Base-by-base conservation (phyloP, 1,139 yeast genomes). In the Yamadazyma kanchanaburiensis region DNA sequence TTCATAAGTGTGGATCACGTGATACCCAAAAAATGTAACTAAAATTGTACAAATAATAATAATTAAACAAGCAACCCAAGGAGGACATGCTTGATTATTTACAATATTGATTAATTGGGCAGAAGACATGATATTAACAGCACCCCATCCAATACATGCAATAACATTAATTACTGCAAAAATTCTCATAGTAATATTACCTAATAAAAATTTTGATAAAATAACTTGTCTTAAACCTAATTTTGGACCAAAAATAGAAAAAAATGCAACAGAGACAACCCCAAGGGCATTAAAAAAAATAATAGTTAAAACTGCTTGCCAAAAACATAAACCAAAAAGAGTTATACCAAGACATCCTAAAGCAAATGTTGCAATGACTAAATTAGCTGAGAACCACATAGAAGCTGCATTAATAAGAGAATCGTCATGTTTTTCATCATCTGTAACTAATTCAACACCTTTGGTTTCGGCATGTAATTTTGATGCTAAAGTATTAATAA, bases 71-170 rank as follows among this genome's bases (percentile, higher is more conserved):
- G 94, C 96, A 19, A 87, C 96, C 94, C 95, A 85, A 24, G 94
- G 82, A 25, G 96, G 96, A 39, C 85, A 68, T 29, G 70, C 68
- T 21, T 73, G 75, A 48, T 73, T 64, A 59, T 86, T 85, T 40
- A 87, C 80, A 54, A 84, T 77, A 58, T 82, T 80, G 43, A 88
- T 68, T 50, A 88, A 67, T 55, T 86, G 94, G 15, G 96, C 95
- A 21, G 94, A 79, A 16, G 88, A 83, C 77, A 88, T 85, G 42
- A 87, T 84, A 60, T 88, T 89, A 27, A 87, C 94, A 12, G 95
- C 86, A 58, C 94, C 88, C 96, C 96, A 88, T 43, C 96, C 96
- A 40, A 88, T 74, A 72, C 96, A 86, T 11, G 95, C 94, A 48
- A 88, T 58, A 48, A 80, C 75, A 53, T 88, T 88, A 49, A 88